Conservation (phyloP, 2,329 filamentous ascomycete genomes). For the Lachnellula arida region DNA sequence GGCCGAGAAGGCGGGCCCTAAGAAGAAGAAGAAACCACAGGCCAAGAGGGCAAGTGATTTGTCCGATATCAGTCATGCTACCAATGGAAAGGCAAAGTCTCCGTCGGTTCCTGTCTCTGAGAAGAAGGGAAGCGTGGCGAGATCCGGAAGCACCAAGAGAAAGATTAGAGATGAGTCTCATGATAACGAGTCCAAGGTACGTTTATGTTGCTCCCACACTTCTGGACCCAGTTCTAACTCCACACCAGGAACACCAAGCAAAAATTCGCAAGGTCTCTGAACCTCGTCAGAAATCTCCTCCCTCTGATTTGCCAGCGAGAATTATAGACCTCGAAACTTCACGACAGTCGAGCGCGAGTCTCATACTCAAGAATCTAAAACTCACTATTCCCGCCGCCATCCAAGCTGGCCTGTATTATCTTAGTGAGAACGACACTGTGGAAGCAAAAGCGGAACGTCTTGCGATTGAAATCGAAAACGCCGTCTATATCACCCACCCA, state of each 20-base stretch:
- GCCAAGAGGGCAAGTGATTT: constrained; percentile 62
- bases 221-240: constrained; percentile 3
- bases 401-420: constrained; percentile 57
- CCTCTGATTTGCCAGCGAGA: constrained; percentile 43
- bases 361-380: constrained; percentile 64
- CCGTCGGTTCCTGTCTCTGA: constrained; percentile 22
- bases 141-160: constrained; percentile 45
- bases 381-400: constrained; percentile 62
- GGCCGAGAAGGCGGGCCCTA: constrained; percentile 34
- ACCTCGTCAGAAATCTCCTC: constrained; percentile 24
- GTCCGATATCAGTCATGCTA: constrained; percentile 40
- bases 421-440: constrained; percentile 59
- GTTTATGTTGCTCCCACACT: constrained; percentile 10
- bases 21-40: constrained; percentile 51
- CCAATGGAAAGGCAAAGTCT: constrained; percentile 30
- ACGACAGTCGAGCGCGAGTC: constrained; percentile 65
- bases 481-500: constrained; percentile 53
- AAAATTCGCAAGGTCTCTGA: constrained; percentile 55
- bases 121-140: constrained; percentile 38
- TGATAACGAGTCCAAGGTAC: constrained; percentile 47
- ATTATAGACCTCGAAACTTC: constrained; percentile 54
- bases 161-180: constrained; percentile 55
- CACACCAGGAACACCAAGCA: constrained; percentile 37
- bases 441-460: constrained; percentile 64
- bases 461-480: constrained; percentile 76